Conservation (phyloP, 176 grass and related monocot genomes). For the Musa schizocarpa region DNA sequence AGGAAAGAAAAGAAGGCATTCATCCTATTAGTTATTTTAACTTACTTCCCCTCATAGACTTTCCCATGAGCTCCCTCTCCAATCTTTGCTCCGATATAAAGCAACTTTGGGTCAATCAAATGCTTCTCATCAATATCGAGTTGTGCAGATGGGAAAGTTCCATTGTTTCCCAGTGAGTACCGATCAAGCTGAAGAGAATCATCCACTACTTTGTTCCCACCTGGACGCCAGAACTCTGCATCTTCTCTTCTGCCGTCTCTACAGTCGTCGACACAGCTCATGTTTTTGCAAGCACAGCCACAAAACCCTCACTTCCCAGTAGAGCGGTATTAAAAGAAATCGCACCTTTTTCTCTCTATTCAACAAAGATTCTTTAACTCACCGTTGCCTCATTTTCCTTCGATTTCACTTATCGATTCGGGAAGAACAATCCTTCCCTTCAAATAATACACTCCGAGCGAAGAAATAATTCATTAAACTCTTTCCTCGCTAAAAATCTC, state of each 20-base stretch:
- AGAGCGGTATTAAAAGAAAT: neutral
- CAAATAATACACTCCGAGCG: neutral
- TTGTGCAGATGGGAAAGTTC: slow-evolving; percentile 5
- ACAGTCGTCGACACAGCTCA: slow-evolving; percentile 17
- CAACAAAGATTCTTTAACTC: neutral
- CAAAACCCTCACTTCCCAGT: neutral
- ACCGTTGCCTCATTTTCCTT: neutral
- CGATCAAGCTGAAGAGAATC: slow-evolving; percentile 29
- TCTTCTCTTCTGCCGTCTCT: slow-evolving; percentile 15
- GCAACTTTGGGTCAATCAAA: slow-evolving; percentile 37
- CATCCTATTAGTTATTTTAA: neutral
- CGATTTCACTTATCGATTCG: neutral
- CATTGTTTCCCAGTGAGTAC: slow-evolving; percentile 22
- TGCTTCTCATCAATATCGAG: slow-evolving; percentile 40
- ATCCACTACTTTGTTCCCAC: slow-evolving; percentile 24
- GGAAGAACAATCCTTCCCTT: neutral
- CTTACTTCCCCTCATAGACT: slow-evolving; percentile 52
- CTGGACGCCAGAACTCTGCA: slow-evolving; percentile 14
- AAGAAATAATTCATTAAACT: neutral
- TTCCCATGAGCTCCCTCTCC: slow-evolving; percentile 54
- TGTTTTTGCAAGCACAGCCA: neutral
- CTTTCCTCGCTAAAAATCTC: neutral
- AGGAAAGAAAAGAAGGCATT: neutral
- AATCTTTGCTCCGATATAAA: slow-evolving; percentile 48
- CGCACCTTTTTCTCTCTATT: neutral